phyloP scores from a whole-genome alignment of 2,329 filamentous ascomycete genomes.

The Diaporthe capsici region DNA sequence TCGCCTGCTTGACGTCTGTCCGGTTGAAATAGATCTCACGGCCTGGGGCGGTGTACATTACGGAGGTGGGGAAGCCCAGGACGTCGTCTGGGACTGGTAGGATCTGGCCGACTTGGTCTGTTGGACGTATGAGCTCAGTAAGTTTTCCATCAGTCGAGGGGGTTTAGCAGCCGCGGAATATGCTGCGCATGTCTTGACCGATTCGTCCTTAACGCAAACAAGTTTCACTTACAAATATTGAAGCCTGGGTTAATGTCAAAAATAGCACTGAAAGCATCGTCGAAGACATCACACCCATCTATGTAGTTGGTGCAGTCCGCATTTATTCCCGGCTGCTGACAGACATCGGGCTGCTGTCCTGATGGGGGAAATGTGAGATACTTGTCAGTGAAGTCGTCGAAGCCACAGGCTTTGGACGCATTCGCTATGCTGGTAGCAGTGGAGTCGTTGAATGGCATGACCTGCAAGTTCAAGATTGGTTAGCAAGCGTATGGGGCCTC shows the following conservation, averaged over 20 bases:
- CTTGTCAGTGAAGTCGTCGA: conserved; percentile 67
- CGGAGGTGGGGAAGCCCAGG: conserved; percentile 65
- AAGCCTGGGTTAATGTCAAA: conserved; percentile 78
- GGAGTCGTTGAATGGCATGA: conserved; percentile 72
- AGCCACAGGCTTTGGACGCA: conserved; percentile 70
- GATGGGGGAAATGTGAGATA: conserved; percentile 76
- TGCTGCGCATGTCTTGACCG: not conserved
- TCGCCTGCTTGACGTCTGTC: conserved; percentile 55
- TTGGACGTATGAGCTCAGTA: conserved; percentile 61
- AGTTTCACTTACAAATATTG: conserved; percentile 47
- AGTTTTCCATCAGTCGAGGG: not conserved
- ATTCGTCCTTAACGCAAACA: not conserved
- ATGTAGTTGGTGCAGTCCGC: conserved; percentile 51
- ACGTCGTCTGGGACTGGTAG: conserved; percentile 47
- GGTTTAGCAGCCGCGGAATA: not conserved
- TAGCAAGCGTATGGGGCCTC: not conserved
- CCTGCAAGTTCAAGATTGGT: conserved; percentile 43
- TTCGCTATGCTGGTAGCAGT: conserved; percentile 64
- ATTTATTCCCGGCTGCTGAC: conserved; percentile 55
- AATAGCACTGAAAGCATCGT: conserved; percentile 65
- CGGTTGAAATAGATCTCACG: conserved; percentile 77
- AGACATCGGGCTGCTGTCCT: conserved; percentile 65
- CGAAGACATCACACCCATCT: conserved; percentile 68
- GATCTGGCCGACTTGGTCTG: conserved; percentile 73
- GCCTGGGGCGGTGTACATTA: conserved; percentile 72